These are phyloP conservation scores for Aspergillus fructus DNA, from an alignment of 2,329 filamentous ascomycete species.

Conservation along the genomic window DNA sequence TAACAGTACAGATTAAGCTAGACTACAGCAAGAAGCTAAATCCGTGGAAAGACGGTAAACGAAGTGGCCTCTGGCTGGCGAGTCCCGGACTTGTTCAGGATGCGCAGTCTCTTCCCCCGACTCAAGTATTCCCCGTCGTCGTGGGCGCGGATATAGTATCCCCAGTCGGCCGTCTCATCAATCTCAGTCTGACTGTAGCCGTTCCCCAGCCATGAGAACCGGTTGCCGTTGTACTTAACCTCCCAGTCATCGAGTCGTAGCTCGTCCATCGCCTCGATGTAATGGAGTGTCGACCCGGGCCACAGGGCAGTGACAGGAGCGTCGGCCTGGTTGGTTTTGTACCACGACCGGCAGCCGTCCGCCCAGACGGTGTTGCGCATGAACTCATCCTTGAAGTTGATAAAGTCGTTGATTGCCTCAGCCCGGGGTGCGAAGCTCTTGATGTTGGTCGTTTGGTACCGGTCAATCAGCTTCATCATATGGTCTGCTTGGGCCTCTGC, in stretches of 20 bases:
- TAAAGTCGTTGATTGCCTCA: conserved; percentile 34
- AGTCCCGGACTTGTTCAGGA: background rate
- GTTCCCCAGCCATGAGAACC: conserved; percentile 23
- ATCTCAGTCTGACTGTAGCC: conserved; percentile 19
- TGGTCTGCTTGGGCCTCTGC: conserved; percentile 23
- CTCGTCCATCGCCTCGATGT: conserved; percentile 18
- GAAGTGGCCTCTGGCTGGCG: background rate
- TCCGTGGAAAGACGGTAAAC: background rate
- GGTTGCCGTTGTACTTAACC: conserved; percentile 14
- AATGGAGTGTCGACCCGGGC: conserved; percentile 26
- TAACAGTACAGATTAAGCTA: too few species aligned
- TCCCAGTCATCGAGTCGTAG: conserved; percentile 25
- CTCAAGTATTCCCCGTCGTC: conserved; percentile 15
- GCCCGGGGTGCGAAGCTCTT: conserved; percentile 22
- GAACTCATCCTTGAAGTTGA: conserved; percentile 33
- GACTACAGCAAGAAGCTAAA: background rate
- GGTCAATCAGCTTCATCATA: conserved; percentile 30
- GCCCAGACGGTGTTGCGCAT: conserved; percentile 31
- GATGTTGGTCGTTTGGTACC: conserved; percentile 35
- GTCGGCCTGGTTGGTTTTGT: background rate
- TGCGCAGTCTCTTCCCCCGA: conserved; percentile 6
- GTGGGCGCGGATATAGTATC: conserved; percentile 24
- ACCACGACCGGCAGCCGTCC: conserved; percentile 6
- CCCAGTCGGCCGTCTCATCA: conserved; percentile 16
- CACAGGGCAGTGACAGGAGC: conserved; percentile 11